Evolutionary conservation across 179 eudicot genomes (phyloP), one percentile per base, ranked within the genome.

Genomic region (Vitellaria paradoxa): DNA sequence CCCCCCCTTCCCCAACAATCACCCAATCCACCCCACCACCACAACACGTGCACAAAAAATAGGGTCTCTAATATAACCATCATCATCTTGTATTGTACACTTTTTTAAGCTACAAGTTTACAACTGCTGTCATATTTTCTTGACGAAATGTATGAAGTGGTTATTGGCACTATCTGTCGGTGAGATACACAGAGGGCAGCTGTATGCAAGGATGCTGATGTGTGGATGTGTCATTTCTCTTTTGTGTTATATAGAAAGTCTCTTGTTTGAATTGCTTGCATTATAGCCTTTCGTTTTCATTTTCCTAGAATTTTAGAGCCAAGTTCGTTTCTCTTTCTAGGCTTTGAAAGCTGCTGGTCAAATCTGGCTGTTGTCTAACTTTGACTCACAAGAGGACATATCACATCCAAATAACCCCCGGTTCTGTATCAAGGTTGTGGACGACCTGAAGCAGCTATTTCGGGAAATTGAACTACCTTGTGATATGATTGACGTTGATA

Each of bases 401-500:
- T 96, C 91, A 17, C 92, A 90, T 75, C 98, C 96, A 26, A 96
- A 96, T 77, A 97, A 96, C 68, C 97, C 93, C 23, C 78, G 85
- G 71, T 81, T 85, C 7, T 74, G 81, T 13, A 85, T 94, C 65
- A 91, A 89, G 75, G 98, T 91, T 15, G 97, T 92, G 68, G 93
- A 89, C 62, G 97, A 92, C 80, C 81, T 94, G 76, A 96, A 93
- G 74, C 82, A 79, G 52, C 77, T 91, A 18, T 93, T 91, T 72
- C 74, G 86, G 71, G 86, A 88, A 73, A 89, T 93, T 0, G 94
- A 96, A 79, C 81, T 93, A 56, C 97, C 99, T 1, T 87, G 84
- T 3, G 99, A 93, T 74, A 93, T 96, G 96, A 78, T 92, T 15
- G 99, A 93, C 77, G 85, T 96, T 8, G 98, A 96, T 84, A 94